Percentiles rank a stretch among this genome's conserved stretches.
Conservation (phyloP, 2,329 filamentous ascomycete genomes). For the Aspergillus sergii region DNA sequence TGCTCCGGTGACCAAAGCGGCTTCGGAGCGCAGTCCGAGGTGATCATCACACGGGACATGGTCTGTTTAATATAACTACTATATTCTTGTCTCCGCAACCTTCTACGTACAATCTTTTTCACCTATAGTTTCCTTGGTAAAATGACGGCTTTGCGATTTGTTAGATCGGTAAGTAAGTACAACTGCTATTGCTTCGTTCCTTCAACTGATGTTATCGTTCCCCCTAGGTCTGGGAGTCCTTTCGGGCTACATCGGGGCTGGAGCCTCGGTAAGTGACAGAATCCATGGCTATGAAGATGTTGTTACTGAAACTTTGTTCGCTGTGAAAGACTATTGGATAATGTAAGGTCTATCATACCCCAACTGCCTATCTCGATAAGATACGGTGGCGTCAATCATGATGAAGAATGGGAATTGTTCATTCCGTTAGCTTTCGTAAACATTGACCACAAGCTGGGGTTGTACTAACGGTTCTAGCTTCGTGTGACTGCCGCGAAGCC, state of each 20-base stretch:
- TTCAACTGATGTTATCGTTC: constrained; percentile 11
- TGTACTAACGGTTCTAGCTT: constrained; percentile 47
- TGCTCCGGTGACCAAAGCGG: constrained; percentile 33
- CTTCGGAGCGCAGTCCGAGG: constrained; percentile 32
- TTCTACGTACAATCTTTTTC: neutral
- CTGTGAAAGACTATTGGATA: constrained; percentile 36
- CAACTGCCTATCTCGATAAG: neutral
- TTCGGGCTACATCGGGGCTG: constrained; percentile 80
- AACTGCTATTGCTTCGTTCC: neutral
- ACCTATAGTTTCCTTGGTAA: constrained; percentile 9
- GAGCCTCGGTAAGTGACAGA: constrained; percentile 72
- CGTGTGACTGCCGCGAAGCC: constrained; percentile 62
- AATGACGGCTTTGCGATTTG: constrained; percentile 63
- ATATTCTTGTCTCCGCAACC: neutral
- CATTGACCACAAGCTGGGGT: neutral
- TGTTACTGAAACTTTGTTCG: neutral
- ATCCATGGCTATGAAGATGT: neutral
- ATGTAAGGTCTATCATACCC: constrained; percentile 34
- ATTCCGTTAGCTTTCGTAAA: neutral
- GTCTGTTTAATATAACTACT: neutral
- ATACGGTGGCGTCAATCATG: neutral
- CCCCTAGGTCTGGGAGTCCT: constrained; percentile 77
- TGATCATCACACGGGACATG: constrained; percentile 24
- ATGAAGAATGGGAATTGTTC: neutral
- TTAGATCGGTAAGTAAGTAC: constrained; percentile 60